Evolutionary conservation across 2,329 filamentous ascomycete genomes (phyloP).

Genomic region (Chaetomium olivaceum): DNA sequence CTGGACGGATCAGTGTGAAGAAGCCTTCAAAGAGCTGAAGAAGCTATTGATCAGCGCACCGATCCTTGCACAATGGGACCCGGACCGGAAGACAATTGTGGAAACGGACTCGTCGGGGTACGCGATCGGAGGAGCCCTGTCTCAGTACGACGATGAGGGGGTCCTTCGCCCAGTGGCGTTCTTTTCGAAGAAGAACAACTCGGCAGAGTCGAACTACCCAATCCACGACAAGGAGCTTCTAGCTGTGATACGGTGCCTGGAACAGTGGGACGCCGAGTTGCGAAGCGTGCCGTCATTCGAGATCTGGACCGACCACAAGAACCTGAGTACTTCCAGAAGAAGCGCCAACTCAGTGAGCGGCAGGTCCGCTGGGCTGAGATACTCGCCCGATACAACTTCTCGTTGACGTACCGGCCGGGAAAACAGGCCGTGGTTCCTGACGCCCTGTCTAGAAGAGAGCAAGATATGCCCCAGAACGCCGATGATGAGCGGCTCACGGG

Average conservation of each 20-base stretch:
- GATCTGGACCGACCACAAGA: conserved; percentile 8
- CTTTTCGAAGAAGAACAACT: conserved; percentile 1
- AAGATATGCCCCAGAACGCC: background rate
- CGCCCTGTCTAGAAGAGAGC: background rate
- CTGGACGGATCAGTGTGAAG: conserved; percentile 9
- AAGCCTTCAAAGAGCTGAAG: conserved; percentile 11
- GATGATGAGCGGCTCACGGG: background rate
- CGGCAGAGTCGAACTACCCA: background rate
- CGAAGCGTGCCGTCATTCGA: background rate
- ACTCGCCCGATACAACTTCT: background rate
- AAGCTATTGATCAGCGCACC: conserved; percentile 9
- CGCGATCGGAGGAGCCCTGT: conserved; percentile 1
- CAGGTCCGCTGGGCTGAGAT: conserved; percentile 3
- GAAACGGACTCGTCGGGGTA: conserved; percentile 11
- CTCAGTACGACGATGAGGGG: background rate
- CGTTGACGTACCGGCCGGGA: background rate
- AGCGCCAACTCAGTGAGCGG: background rate
- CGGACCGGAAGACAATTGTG: background rate
- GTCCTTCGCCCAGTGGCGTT: background rate
- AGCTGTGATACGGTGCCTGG: background rate
- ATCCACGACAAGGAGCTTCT: conserved; percentile 7
- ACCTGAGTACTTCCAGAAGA: conserved; percentile 11
- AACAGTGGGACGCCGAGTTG: conserved; percentile 2
- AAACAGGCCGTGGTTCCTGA: background rate
- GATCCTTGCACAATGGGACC: conserved; percentile 8